Base-by-base conservation (phyloP, 352 stramenopile species). In the Phytophthora boehmeriae region DNA sequence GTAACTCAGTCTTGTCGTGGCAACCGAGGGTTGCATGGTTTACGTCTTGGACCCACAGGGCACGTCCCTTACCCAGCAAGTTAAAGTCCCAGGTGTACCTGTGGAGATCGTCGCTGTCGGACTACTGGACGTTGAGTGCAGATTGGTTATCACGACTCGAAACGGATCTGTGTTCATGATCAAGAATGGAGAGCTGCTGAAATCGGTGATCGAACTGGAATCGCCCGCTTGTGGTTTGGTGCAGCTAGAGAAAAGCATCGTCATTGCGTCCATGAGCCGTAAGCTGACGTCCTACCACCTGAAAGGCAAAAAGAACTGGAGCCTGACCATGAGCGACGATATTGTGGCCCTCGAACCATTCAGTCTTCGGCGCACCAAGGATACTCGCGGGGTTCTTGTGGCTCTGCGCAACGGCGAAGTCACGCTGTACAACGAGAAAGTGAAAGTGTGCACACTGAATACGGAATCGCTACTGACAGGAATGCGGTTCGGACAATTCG, bases 251-350 rank as follows among this genome's bases (percentile, higher is more conserved):
- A 92, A 92, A 38, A 92, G 82, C 61, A 91, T 95, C 41, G 73
- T 96, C 19, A 88, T 97, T 41, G 91, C 89, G 5, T 95, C 84
- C 16, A 93, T 94, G 75, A 94, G 96, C 56, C 73, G 85, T 16
- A 95, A 86, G 27, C 63, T 98, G 20, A 83, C 87, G 39, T 96
- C 87, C 13, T 97, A 89, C 52, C 87, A 96, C 52, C 72, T 97
- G 43, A 97, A 97, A 54, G 90, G 91, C 20, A 93, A 95, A 50
- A 96, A 96, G 67, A 95, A 97, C 73, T 97, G 87, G 89, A 94
- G 81, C 22, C 41, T 97, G 42, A 82, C 72, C 13, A 89, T 97
- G 86, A 65, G 82, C 5, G 83, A 92, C 38, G 84, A 92, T 54
- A 90, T 97, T 49, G 82, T 92, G 16, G 81, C 89, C 4, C 77